Base-by-base conservation (phyloP, 495 filamentous ascomycete species). In the Penicillium turbatum region DNA sequence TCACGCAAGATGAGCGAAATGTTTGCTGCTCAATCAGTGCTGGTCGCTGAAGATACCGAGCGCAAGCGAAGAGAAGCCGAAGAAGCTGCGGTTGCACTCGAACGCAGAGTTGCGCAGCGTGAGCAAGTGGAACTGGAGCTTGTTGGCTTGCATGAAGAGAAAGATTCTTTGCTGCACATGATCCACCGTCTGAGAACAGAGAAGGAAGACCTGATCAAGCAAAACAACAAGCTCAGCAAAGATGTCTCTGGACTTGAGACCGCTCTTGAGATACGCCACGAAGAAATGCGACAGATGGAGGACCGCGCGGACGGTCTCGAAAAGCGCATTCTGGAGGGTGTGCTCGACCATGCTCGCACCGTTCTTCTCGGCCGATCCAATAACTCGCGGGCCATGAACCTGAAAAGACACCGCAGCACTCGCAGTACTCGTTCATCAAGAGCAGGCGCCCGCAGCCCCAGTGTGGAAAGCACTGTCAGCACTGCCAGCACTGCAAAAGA, bases 291-390 rank as follows among this genome's bases (percentile, higher is more conserved):
- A 36, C 77, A 84, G 21, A 95, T 98, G 85, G 90, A 96, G 64
- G 79, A 82, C 8, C 84, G 90, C 43, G 92, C 91, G 9, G 89
- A 96, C 57, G 79, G 81, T 21, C 77, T 98, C 1, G 93, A 98
- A 72, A 86, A 92, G 39, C 82, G 92, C 9, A 96, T 98, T 53
- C 73, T 98, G 27, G 92, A 97, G 52, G 90, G 91, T 27, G 89
- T 97, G 35, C 90, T 98, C 55, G 91, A 98, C 62, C 92, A 97
- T 62, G 96, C 93, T 30, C 86, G 90, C 16, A 84, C 86, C 6
- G 75, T 97, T 15, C 80, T 97, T 37, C 82, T 95, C 52, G 81
- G 82, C 13, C 74, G 79, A 15, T 72, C 73, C 30, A 71, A 66
- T 55, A 62, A 68, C 50, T 39, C 61, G 57, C 60, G 66, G 73